A percentile compares a stretch with the other conserved stretches of the same genome.
Evolutionary conservation across 169 alveolate genomes (phyloP).

Genomic region (Plasmodium gaboni): DNA sequence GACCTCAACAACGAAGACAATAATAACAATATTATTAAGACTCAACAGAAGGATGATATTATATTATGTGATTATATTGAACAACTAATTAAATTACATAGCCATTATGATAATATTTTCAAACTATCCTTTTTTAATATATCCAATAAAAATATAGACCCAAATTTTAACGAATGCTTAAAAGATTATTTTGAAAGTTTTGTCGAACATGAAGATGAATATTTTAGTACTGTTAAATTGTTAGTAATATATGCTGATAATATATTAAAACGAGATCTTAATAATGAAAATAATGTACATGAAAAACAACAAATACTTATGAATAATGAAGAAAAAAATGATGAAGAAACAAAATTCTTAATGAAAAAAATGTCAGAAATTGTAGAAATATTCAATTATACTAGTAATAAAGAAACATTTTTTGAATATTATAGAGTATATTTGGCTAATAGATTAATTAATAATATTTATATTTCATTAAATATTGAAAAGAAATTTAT

Average conservation of each 20-base stretch:
- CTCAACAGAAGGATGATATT: constrained; percentile 35
- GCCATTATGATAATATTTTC: constrained; percentile 47
- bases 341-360: background rate
- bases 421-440: constrained; percentile 66
- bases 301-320: background rate
- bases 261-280: constrained; percentile 19
- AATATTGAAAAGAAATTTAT: constrained; percentile 82
- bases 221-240: constrained; percentile 62
- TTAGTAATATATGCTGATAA: constrained; percentile 63
- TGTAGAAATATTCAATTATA: constrained; percentile 60
- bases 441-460: constrained; percentile 70
- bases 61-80: constrained; percentile 52
- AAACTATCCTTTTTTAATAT: constrained; percentile 48
- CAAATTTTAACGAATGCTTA: constrained; percentile 57
- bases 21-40: constrained; percentile 15
- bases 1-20: constrained; percentile 15
- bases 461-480: constrained; percentile 55
- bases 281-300: background rate
- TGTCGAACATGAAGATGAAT: constrained; percentile 70
- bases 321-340: background rate
- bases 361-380: constrained; percentile 66
- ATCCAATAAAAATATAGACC: constrained; percentile 42
- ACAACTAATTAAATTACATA: constrained; percentile 40
- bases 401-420: constrained; percentile 62
- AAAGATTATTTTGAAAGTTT: constrained; percentile 72